Conservation (phyloP, 495 filamentous ascomycete species). For the Podospora appendiculata region DNA sequence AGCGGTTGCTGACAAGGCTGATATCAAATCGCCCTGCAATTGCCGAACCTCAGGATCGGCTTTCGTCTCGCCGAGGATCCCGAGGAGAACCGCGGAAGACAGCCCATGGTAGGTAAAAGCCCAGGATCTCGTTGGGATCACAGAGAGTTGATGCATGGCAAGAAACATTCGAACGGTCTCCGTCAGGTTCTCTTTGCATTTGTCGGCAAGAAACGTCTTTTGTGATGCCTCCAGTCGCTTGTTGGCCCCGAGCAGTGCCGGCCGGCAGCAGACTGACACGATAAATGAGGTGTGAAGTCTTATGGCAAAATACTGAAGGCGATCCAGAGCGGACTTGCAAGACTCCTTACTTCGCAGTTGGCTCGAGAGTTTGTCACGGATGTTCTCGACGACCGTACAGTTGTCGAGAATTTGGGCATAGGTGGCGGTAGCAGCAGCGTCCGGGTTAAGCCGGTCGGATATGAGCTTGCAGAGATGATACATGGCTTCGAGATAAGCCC, state of each 20-base stretch:
- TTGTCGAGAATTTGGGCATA: conserved; percentile 42
- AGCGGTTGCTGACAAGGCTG: conserved; percentile 46
- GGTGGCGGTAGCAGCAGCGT: conserved; percentile 33
- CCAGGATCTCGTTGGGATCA: conserved; percentile 59
- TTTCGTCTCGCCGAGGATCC: conserved; percentile 55
- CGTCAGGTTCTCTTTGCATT: conserved; percentile 53
- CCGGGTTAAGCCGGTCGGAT: conserved; percentile 42
- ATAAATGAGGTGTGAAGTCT: conserved; percentile 48
- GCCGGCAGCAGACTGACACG: conserved; percentile 47
- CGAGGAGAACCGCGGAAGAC: conserved; percentile 56
- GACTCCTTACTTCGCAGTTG: conserved; percentile 41
- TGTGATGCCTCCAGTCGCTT: conserved; percentile 31
- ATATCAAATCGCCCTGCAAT: conserved; percentile 47
- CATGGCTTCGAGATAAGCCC: conserved; percentile 48
- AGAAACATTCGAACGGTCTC: conserved; percentile 64
- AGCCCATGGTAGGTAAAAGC: conserved; percentile 58
- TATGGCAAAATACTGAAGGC: conserved; percentile 47
- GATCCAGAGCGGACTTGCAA: conserved; percentile 47
- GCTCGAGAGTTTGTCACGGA: conserved; percentile 33
- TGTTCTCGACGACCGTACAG: conserved; percentile 38
- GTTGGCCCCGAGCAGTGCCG: conserved; percentile 39
- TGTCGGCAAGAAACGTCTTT: conserved; percentile 40
- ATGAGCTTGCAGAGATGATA: conserved; percentile 45
- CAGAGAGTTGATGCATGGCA: conserved; percentile 57
- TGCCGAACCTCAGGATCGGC: conserved; percentile 47